Evolutionary conservation across 148 eudicot species (phyloP).

Genomic region (Rhododendron molle): DNA sequence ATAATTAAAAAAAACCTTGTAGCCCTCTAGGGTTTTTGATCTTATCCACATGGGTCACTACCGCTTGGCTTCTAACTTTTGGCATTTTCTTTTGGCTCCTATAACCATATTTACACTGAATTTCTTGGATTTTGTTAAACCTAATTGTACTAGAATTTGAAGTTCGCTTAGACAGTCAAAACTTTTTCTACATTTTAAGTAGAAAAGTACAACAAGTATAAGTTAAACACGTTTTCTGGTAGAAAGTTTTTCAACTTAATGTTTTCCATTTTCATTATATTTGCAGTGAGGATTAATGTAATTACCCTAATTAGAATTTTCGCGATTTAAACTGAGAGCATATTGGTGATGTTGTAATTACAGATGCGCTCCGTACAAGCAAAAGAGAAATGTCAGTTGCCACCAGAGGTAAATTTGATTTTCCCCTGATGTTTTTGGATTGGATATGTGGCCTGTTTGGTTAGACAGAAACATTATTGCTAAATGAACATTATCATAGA

Average conservation of each 20-base stretch:
- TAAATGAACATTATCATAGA: background rate
- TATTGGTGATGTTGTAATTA: background rate
- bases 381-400: constrained; percentile 73
- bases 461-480: background rate
- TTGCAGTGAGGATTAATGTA: background rate
- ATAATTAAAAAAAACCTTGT: background rate
- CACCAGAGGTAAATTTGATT: constrained; percentile 45
- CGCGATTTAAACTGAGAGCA: background rate
- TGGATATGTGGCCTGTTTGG: background rate
- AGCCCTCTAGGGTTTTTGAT: background rate
- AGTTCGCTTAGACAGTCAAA: background rate
- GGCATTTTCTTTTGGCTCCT: background rate
- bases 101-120: background rate
- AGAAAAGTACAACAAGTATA: background rate
- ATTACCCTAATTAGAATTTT: background rate
- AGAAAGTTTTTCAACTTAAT: background rate
- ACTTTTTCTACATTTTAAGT: background rate
- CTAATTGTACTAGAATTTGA: background rate
- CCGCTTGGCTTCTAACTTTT: background rate
- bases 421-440: background rate
- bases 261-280: background rate
- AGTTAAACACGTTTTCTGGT: background rate
- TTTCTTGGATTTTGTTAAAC: background rate
- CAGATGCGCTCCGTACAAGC: constrained; percentile 62
- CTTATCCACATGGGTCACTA: background rate